Evolutionary conservation across 108 stramenopile genomes (phyloP), one percentile per base, ranked within the genome.

Genomic region (Cylindrotheca closterium): DNA sequence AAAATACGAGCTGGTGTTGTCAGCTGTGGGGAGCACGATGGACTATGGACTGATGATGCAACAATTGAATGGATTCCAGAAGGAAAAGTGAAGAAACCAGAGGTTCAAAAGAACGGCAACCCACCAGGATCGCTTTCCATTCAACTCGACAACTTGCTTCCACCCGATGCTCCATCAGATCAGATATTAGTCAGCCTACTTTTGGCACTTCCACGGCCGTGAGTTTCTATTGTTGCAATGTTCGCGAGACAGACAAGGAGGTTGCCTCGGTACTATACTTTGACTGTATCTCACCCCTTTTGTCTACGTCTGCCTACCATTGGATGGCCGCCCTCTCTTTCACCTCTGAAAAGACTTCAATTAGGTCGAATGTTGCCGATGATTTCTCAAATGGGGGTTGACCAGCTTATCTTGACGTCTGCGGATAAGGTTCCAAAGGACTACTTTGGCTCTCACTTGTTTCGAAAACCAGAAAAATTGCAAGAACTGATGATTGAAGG

Each of bases 391-490:
- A 65, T 97, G 54, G 96, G 96, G 7, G 85, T 96, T 8, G 85
- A 91, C 58, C 78, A 84, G 21, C 47, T 97, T 7, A 68, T 93
- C 24, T 67, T 97, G 34, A 74, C 84, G 2, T 75, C 67, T 31
- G 85, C 90, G 0, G 32, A 49, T 30, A 90, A 94, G 65, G 95
- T 96, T 0, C 92, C 92, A 21, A 93, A 90, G 67, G 87, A 90
- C 42, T 97, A 97, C 71, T 97, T 96, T 67, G 97, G 96, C 26
- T 86, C 88, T 1, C 92, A 95, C 53, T 25, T 97, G 24, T 80
- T 97, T 50, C 80, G 92, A 34, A 76, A 85, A 57, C 88, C 87
- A 18, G 65, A 84, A 33, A 61, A 62, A 21, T 46, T 95, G 47
- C 67, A 77, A 30, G 76, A 77, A 45, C 60, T 75, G 30, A 58